Conservation (phyloP, 164 flowering plant species). For the Warburgia ugandensis region DNA sequence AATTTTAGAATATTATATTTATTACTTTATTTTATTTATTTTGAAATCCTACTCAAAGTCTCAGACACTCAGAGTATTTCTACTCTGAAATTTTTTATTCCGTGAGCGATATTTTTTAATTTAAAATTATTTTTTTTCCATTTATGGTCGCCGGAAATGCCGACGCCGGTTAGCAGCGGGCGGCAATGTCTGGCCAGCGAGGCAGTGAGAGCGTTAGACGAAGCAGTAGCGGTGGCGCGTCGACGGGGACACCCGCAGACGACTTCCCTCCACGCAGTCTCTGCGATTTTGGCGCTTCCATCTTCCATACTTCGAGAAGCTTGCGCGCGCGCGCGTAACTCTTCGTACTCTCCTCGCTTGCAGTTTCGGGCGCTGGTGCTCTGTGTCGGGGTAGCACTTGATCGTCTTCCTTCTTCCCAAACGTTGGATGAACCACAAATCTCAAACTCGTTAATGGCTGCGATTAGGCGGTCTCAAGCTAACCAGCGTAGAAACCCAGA, state of each 20-base stretch:
- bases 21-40: too few species aligned
- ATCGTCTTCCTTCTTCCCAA: constrained; percentile 51
- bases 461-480: constrained; percentile 80
- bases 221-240: constrained; percentile 62
- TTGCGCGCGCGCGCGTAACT: constrained; percentile 42
- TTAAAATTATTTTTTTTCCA: too few species aligned
- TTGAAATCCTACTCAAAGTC: too few species aligned
- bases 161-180: constrained; percentile 71
- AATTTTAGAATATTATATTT: too few species aligned
- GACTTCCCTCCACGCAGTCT: constrained; percentile 66
- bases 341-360: constrained; percentile 44
- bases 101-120: too few species aligned
- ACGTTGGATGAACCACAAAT: constrained; percentile 46
- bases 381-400: constrained; percentile 65
- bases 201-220: constrained; percentile 63
- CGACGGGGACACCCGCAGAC: constrained; percentile 75
- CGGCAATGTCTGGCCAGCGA: constrained; percentile 69
- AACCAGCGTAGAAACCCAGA: constrained; percentile 68
- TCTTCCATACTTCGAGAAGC: constrained; percentile 60
- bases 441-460: constrained; percentile 89
- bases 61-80: too few species aligned
- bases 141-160: too few species aligned
- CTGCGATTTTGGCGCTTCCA: constrained; percentile 49
- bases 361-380: constrained; percentile 77
- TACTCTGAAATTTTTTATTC: too few species aligned